Base-by-base conservation (phyloP, 2,329 filamentous ascomycete genomes). In the Pyrenochaeta sp. region DNA sequence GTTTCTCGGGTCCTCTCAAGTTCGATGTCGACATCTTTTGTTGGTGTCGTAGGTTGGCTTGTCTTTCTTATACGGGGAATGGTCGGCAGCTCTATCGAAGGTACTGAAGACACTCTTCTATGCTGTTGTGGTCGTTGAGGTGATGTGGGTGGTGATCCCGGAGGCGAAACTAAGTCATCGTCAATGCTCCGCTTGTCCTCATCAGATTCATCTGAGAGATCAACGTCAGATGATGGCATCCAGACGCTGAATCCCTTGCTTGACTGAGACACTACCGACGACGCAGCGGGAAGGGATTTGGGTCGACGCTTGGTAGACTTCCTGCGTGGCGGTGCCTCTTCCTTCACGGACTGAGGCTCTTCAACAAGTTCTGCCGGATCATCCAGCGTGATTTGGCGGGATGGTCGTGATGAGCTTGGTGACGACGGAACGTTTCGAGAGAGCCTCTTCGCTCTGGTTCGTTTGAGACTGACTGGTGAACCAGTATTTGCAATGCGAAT, bases 241-340 rank as follows among this genome's bases (percentile, higher is more conserved):
- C 80, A 83, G 11, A 82, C 80, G 45, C 75, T 80, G 64, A 79
- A 82, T 41, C 75, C 76, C 58, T 77, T 78, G 49, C 71, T 71
- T 56, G 64, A 62, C 23, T 63, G 56, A 45, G 69, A 67, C 42
- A 69, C 48, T 11, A 47, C 36, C 7, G 52, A 56, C 29, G 62
- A 53, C 3, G 63, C 66, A 29, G 65, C 43, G 21, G 66, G 60
- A 11, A 68, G 54, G 4, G 66, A 64, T 30, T 66, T 58, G 43
- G 67, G 64, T 35, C 64, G 69, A n/a, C 66, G 64, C 47, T 66
- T 72, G 17, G 72, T 73, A 18, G 63, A 60, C 42, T 68, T 74
- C 33, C 68, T 66, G n/a, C 66, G 60, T 36, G 65, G 63, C 41
- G 66, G 64, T 20, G 43, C 29, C 14, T 66, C 60, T 32, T 69